phyloP scores from a whole-genome alignment of 1,284 basidiomycete species.

The Malassezia globosa region DNA sequence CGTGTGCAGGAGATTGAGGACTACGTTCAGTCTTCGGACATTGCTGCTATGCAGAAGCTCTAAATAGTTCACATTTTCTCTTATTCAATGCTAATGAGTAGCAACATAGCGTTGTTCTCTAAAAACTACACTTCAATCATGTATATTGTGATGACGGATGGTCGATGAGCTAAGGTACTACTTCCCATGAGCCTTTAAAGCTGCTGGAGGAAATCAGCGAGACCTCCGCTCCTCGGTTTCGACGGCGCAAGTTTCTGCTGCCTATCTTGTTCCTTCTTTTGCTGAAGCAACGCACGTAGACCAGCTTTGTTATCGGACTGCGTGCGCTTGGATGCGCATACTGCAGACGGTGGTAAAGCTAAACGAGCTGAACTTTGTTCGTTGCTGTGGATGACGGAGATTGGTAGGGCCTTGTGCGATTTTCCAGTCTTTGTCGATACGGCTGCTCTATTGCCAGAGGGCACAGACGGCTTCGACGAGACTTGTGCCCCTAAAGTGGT shows the following conservation, averaged over 20 bases:
- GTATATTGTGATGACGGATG: too few relatives aligned
- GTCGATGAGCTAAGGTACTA: too few relatives aligned
- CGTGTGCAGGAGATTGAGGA: constrained; percentile 61
- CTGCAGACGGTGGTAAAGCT: background rate
- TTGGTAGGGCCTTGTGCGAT: background rate
- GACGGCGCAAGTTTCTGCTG: background rate
- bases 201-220: constrained; percentile 10
- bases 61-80: constrained; percentile 18
- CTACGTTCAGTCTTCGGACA: constrained; percentile 84
- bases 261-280: constrained; percentile 13
- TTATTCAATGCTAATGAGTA: background rate
- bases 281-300: constrained; percentile 10
- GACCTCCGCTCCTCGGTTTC: background rate
- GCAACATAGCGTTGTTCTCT: background rate
- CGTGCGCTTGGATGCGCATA: background rate
- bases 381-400: background rate
- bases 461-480: too few relatives aligned
- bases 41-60: constrained; percentile 47
- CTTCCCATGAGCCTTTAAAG: constrained; percentile 1
- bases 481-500: too few relatives aligned
- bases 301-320: constrained; percentile 6
- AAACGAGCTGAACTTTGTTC: background rate
- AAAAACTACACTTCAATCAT: too few relatives aligned
- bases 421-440: too few relatives aligned
- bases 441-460: too few relatives aligned